Evolutionary conservation across 192 early-diverging fungal species (phyloP).

Genomic region (Coemansia sp.): DNA sequence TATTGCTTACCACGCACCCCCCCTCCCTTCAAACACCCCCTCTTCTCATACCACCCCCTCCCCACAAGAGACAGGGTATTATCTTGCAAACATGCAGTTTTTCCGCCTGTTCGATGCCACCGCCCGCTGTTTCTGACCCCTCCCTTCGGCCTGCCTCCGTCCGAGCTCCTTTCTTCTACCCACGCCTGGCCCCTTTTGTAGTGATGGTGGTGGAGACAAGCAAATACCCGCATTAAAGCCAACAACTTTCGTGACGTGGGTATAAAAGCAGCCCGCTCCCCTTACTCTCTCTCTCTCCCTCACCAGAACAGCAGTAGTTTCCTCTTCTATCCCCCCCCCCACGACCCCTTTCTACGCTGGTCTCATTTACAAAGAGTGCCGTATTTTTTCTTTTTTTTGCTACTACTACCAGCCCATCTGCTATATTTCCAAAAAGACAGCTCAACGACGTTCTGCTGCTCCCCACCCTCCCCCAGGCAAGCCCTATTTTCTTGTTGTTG

Average conservation of each 20-base stretch:
- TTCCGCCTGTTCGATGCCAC: conserved; percentile 18
- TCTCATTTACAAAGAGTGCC: background rate
- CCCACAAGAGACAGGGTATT: conserved; percentile 3
- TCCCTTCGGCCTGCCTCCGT: conserved; percentile 19
- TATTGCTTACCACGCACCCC: background rate
- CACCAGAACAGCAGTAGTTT: background rate
- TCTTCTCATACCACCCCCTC: background rate
- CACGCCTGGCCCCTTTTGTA: background rate
- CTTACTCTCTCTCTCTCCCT: background rate
- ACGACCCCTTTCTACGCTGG: background rate
- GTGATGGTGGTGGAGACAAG: background rate
- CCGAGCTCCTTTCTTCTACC: conserved; percentile 8
- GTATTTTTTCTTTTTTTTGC: background rate
- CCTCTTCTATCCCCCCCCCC: background rate
- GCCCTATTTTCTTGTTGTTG: conserved; percentile 9
- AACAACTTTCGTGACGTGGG: background rate
- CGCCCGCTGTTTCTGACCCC: conserved; percentile 9
- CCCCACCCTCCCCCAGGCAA: background rate
- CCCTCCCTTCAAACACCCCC: conserved; percentile 3
- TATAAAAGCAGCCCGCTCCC: conserved; percentile 9
- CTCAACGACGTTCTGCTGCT: background rate
- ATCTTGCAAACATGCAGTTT: conserved; percentile 10
- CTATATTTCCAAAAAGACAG: background rate
- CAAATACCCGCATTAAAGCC: conserved; percentile 16
- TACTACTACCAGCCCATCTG: background rate